Percentiles rank a stretch among this genome's conserved stretches.
Evolutionary conservation across 176 grass and related monocot species (phyloP).

Genomic region (Elymus sibiricus): DNA sequence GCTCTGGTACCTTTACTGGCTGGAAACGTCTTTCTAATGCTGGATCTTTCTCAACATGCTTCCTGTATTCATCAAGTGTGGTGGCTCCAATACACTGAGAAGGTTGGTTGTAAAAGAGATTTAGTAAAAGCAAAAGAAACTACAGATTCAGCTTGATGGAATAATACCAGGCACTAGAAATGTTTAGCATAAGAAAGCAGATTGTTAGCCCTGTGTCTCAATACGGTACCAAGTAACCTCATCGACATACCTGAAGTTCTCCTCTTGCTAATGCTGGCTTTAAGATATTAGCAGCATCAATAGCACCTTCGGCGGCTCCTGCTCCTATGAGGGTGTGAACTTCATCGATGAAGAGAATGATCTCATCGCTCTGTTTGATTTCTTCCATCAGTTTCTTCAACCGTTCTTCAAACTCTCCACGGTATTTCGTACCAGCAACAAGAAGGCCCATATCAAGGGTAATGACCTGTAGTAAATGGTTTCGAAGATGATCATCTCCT

Average conservation of each 20-base stretch:
- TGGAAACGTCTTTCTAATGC: slow-evolving; percentile 94
- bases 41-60: slow-evolving; percentile 94
- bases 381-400: slow-evolving; percentile 99
- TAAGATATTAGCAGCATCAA: slow-evolving; percentile 94
- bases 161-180: not conserved
- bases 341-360: slow-evolving; percentile 97
- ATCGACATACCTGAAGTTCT: slow-evolving; percentile 73
- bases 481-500: slow-evolving; percentile 10
- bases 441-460: slow-evolving; percentile 95
- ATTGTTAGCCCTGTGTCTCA: not conserved
- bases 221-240: slow-evolving; percentile 16
- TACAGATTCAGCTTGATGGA: not conserved
- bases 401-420: slow-evolving; percentile 97
- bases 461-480: slow-evolving; percentile 63
- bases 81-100: slow-evolving; percentile 91
- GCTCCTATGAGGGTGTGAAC: slow-evolving; percentile 97
- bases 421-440: slow-evolving; percentile 95
- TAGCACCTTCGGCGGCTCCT: slow-evolving; percentile 91
- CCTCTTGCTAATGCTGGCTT: slow-evolving; percentile 94
- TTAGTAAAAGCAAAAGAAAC: not conserved
- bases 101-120: not conserved
- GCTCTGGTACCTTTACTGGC: slow-evolving; percentile 94
- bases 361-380: slow-evolving; percentile 95
- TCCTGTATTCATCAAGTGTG: slow-evolving; percentile 92
- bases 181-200: not conserved